Conservation (phyloP, 805 yeast species). For the Candida maltosa region DNA sequence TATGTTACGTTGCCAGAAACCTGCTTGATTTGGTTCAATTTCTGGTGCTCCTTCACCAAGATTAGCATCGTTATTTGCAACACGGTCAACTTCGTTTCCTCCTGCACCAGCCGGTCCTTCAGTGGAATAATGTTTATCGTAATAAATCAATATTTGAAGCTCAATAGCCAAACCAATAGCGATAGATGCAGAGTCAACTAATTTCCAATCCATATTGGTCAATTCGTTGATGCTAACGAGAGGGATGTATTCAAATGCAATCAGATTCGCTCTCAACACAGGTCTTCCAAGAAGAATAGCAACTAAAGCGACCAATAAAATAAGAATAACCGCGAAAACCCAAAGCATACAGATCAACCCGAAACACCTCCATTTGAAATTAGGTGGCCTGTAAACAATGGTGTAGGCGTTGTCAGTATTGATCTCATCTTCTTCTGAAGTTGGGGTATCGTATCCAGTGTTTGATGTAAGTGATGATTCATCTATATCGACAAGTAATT, state of each 20-base stretch:
- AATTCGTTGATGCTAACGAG: constrained; percentile 1
- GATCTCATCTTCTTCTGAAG: constrained; percentile 31
- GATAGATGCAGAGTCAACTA: constrained; percentile 18
- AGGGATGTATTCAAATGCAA: background rate
- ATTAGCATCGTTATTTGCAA: no score
- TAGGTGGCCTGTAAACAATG: constrained; percentile 85
- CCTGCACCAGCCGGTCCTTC: background rate
- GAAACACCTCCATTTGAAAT: constrained; percentile 58
- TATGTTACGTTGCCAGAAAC: no score
- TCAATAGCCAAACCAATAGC: constrained; percentile 16
- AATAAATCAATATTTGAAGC: constrained; percentile 9
- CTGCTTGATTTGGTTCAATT: no score
- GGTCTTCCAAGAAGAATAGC: constrained; percentile 31
- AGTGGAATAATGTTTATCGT: constrained; percentile 8
- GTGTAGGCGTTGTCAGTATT: constrained; percentile 48
- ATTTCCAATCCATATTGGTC: constrained; percentile 13
- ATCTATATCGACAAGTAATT: constrained; percentile 34
- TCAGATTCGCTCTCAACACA: constrained; percentile 7
- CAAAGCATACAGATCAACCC: constrained; percentile 46
- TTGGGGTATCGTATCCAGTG: constrained; percentile 24
- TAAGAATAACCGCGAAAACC: constrained; percentile 37
- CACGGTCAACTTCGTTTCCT: constrained; percentile 1
- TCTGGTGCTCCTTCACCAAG: background rate
- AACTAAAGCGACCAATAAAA: constrained; percentile 16
- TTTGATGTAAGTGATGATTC: constrained; percentile 8